A percentile compares a stretch with the other conserved stretches of the same genome.
phyloP scores from a whole-genome alignment of 2,329 filamentous ascomycete genomes.

The Hypoxylon sp. region DNA sequence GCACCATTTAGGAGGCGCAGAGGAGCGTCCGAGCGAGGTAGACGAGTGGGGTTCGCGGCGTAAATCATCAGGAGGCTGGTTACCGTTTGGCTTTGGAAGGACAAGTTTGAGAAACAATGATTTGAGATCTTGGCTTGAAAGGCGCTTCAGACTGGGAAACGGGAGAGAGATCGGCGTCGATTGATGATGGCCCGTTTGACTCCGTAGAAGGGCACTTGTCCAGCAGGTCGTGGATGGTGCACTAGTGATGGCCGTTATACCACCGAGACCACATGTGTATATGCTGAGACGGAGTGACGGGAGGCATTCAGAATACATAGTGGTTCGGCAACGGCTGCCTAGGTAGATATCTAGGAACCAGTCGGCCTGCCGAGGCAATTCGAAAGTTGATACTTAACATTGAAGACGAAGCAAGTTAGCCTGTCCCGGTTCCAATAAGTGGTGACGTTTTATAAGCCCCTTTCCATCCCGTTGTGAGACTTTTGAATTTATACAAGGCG shows the following conservation, averaged over 20 bases:
- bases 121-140: constrained; percentile 21
- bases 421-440: not conserved
- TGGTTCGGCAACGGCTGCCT: constrained; percentile 5
- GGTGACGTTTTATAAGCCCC: not conserved
- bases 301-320: constrained; percentile 26
- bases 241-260: constrained; percentile 16
- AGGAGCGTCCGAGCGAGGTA: constrained; percentile 11
- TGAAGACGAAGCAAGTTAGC: not conserved
- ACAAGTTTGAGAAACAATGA: constrained; percentile 27
- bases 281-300: constrained; percentile 34
- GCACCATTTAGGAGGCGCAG: constrained; percentile 36
- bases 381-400: constrained; percentile 2
- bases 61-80: constrained; percentile 21
- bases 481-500: not conserved
- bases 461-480: not conserved
- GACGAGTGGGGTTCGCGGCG: constrained; percentile 21
- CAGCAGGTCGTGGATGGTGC: constrained; percentile 7
- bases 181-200: constrained; percentile 13
- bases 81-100: constrained; percentile 21
- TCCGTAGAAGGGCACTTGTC: constrained; percentile 14
- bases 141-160: constrained; percentile 25
- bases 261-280: constrained; percentile 30
- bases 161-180: constrained; percentile 6
- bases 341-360: not conserved
- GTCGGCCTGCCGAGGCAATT: constrained; percentile 3